phyloP scores from a whole-genome alignment of 805 yeast genomes.

The Candida palmyrensis region DNA sequence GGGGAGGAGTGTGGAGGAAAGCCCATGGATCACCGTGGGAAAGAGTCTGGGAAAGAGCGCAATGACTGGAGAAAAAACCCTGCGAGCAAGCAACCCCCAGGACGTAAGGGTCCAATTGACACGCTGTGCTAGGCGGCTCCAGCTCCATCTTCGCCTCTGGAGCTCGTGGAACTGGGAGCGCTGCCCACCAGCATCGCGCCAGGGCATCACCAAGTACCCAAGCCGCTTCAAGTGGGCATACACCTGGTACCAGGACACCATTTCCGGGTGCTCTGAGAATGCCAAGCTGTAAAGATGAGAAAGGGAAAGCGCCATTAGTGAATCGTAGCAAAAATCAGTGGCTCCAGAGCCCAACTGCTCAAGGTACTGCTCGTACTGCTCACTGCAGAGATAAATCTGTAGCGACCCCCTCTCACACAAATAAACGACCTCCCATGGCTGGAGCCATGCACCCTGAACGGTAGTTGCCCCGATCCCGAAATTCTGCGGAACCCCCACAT shows the following conservation, averaged over 20 bases:
- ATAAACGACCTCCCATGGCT: constrained; percentile 68
- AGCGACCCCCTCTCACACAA: constrained; percentile 72
- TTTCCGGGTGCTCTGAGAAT: constrained; percentile 27
- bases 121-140: no score
- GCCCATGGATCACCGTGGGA: neutral
- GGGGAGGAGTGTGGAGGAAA: no score
- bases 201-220: constrained; percentile 60
- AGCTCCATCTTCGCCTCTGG: neutral
- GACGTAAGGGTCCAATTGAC: no score
- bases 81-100: no score
- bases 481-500: constrained; percentile 54
- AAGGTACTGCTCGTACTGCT: constrained; percentile 16
- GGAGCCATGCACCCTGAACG: constrained; percentile 40
- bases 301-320: constrained; percentile 43
- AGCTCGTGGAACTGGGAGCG: constrained; percentile 4
- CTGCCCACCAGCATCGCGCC: constrained; percentile 16
- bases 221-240: constrained; percentile 70
- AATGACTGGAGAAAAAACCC: no score
- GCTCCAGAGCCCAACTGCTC: neutral
- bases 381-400: constrained; percentile 21
- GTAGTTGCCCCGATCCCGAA: constrained; percentile 7
- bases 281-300: constrained; percentile 59
- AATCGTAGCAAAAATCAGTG: constrained; percentile 15
- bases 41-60: no score
- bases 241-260: constrained; percentile 55